Conservation (phyloP, 371 early-diverging fungal species). For the Mortierella sp. region DNA sequence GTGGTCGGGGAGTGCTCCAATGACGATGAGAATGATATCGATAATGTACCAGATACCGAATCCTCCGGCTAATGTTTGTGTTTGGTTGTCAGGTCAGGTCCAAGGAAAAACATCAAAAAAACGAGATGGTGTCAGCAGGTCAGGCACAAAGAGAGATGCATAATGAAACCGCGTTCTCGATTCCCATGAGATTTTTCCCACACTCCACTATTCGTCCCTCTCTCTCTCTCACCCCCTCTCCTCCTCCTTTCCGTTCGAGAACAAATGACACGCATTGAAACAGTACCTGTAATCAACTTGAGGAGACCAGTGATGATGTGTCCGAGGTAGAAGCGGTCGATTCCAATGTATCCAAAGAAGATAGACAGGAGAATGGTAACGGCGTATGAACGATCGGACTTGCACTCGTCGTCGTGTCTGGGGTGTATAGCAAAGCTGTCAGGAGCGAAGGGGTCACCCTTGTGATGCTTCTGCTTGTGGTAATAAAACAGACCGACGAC, state of each 20-base stretch:
- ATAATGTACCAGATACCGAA: constrained; percentile 55
- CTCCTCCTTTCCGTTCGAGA: no score
- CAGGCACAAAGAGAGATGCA: no score
- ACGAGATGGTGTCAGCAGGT: background rate
- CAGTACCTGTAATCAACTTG: constrained; percentile 43
- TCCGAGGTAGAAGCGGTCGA: constrained; percentile 74
- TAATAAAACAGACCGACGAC: constrained; percentile 35
- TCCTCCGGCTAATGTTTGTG: constrained; percentile 35
- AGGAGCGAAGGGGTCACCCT: constrained; percentile 2
- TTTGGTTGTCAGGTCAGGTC: no score
- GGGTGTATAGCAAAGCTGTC: background rate
- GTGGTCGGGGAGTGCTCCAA: constrained; percentile 50
- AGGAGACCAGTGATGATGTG: constrained; percentile 62
- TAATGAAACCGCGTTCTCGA: no score
- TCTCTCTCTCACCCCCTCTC: background rate
- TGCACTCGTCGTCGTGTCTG: constrained; percentile 13
- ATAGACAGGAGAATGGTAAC: constrained; percentile 36
- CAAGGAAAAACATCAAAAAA: background rate
- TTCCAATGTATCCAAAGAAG: constrained; percentile 51
- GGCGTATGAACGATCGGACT: constrained; percentile 40
- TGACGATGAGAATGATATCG: constrained; percentile 48
- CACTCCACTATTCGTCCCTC: background rate
- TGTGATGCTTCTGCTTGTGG: constrained; percentile 16
- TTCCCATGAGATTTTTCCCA: no score
- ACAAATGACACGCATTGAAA: background rate